These are phyloP conservation scores for Hymenotorrendiella dingleyae DNA, from an alignment of 2,329 filamentous ascomycete genomes.

Conservation along the genomic window DNA sequence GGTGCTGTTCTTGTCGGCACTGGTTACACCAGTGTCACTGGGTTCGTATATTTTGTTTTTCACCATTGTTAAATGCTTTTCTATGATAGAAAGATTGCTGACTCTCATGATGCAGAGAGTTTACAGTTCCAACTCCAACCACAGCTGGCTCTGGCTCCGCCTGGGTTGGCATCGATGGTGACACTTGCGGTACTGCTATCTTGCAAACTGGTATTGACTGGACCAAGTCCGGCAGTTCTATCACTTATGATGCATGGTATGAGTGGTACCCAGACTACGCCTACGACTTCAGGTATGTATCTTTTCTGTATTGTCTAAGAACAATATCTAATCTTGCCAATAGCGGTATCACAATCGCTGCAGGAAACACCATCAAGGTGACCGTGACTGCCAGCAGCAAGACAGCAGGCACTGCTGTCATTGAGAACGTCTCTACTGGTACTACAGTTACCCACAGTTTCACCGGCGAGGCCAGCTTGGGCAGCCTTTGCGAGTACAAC, in stretches of 20 bases:
- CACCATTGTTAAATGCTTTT: neutral
- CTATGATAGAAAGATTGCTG: neutral
- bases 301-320: neutral
- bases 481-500: constrained; percentile 38
- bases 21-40: constrained; percentile 47
- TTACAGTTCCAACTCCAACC: constrained; percentile 47
- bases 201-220: constrained; percentile 54
- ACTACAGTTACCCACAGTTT: constrained; percentile 39
- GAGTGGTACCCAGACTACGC: constrained; percentile 56
- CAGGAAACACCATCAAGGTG: constrained; percentile 40
- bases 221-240: constrained; percentile 37
- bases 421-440: constrained; percentile 42
- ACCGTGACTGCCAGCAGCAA: constrained; percentile 37
- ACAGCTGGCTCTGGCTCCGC: constrained; percentile 43
- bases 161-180: constrained; percentile 58
- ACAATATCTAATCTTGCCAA: neutral
- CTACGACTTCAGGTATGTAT: constrained; percentile 39
- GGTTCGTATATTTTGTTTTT: neutral
- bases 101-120: constrained; percentile 30
- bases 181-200: constrained; percentile 48
- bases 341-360: constrained; percentile 36
- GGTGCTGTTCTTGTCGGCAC: constrained; percentile 47
- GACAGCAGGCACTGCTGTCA: constrained; percentile 37
- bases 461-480: constrained; percentile 27
- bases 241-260: constrained; percentile 51